Evolutionary conservation across 2,329 filamentous ascomycete genomes (phyloP), one percentile per base, ranked within the genome.

Genomic region (Pseudogymnoascus pannorum): DNA sequence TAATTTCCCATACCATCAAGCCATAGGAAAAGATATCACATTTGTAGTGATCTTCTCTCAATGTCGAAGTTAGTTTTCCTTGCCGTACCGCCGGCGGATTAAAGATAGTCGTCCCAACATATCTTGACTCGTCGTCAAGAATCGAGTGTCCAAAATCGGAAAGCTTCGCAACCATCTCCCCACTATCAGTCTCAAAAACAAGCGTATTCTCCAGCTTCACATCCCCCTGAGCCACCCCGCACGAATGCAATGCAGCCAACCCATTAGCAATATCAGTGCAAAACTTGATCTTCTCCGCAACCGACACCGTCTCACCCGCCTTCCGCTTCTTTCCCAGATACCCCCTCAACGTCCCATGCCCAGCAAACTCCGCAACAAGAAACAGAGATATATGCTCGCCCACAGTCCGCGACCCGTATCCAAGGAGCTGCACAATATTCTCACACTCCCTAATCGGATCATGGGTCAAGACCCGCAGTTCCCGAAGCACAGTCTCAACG

Each of bases 121-220:
- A 58, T n/a, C 57, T 58, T 16, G 57, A 40, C 11, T 38, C 57
- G 16, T 58, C 31, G 2, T 36, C 31, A 3, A 58, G 18, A 26
- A 58, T 58, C 4, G 57, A 22, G 16, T 58, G 57, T 40, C 57
- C 57, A 24, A 58, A 58, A 40, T 58, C 57, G 9, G 57, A 58
- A 35, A 58, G 57, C 22, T 58, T 58, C 57, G 57, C 29, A 5
- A 58, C 29, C 14, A 40, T 26, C 29, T 40, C 57, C 7, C 57
- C 57, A 20, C 6, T 14, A n/a, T 58, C 14, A 22, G 31, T 40
- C 1, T 58, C 57, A 36, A 29, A 35, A 8, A 40, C 57, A 16
- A 54, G n/a, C 5, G 44, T 54, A 29, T 54, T 54, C 24, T 54
- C 44, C 44, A 54, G 9, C 44, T 54, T 54, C 24, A 54, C 44